A percentile compares a stretch with the other conserved stretches of the same genome.
These are phyloP conservation scores for Tricholoma matsutake DNA, from an alignment of 768 basidiomycete species.

Conservation along the genomic window DNA sequence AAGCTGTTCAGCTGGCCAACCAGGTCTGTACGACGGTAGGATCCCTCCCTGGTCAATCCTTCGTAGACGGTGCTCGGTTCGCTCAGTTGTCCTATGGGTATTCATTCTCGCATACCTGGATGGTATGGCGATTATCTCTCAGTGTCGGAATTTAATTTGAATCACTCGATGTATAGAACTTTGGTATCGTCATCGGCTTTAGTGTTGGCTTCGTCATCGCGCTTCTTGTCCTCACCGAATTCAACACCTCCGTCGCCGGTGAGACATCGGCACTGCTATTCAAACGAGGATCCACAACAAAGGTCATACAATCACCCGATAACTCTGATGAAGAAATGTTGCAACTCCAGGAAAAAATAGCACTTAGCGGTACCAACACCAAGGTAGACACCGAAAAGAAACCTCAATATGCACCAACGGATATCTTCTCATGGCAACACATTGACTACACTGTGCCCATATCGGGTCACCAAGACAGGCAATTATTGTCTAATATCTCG, in stretches of 20 bases:
- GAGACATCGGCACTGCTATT: slow-evolving; percentile 52
- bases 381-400: slow-evolving; percentile 26
- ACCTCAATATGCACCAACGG: slow-evolving; percentile 41
- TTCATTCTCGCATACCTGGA: slow-evolving; percentile 24
- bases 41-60: slow-evolving; percentile 51
- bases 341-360: slow-evolving; percentile 33
- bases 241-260: slow-evolving; percentile 37
- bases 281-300: slow-evolving; percentile 48
- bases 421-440: slow-evolving; percentile 80
- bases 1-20: slow-evolving; percentile 50
- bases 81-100: slow-evolving; percentile 48
- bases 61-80: slow-evolving; percentile 59
- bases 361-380: background rate
- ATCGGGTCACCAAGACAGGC: slow-evolving; percentile 36
- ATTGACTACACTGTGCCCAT: slow-evolving; percentile 65
- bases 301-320: slow-evolving; percentile 24
- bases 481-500: slow-evolving; percentile 67
- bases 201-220: slow-evolving; percentile 49
- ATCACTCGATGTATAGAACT: slow-evolving; percentile 40
- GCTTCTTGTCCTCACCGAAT: slow-evolving; percentile 60
- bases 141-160: background rate
- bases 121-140: slow-evolving; percentile 9
- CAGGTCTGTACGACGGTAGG: slow-evolving; percentile 80
- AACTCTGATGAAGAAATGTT: slow-evolving; percentile 28
- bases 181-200: slow-evolving; percentile 70